Conservation (phyloP, 495 filamentous ascomycete genomes). For the Cladorrhinum samala region DNA sequence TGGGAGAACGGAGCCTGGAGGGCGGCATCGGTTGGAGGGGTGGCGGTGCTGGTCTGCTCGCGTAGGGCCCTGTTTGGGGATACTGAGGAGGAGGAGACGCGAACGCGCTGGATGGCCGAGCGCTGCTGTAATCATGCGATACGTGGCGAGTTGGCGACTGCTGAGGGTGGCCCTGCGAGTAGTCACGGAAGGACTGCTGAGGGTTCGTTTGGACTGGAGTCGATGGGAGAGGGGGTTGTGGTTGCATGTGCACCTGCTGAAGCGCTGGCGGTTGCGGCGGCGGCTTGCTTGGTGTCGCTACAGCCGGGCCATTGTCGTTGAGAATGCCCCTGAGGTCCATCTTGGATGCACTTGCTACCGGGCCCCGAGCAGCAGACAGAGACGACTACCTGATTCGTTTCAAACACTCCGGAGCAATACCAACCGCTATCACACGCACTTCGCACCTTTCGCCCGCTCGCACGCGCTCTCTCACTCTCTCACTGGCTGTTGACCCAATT, state of each 20-base stretch:
- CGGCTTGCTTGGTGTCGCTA: slow-evolving; percentile 22
- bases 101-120: slow-evolving; percentile 26
- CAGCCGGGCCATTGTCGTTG: slow-evolving; percentile 35
- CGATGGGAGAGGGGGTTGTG: slow-evolving; percentile 34
- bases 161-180: slow-evolving; percentile 29
- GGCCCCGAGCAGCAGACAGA: background rate
- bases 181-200: slow-evolving; percentile 43
- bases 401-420: background rate
- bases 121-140: slow-evolving; percentile 37
- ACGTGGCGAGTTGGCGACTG: slow-evolving; percentile 36
- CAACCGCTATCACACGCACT: background rate
- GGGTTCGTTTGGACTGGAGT: slow-evolving; percentile 41
- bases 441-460: background rate
- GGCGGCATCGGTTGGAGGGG: slow-evolving; percentile 43
- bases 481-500: background rate
- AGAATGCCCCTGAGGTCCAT: slow-evolving; percentile 56
- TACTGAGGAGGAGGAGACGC: slow-evolving; percentile 35
- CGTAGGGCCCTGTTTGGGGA: slow-evolving; percentile 31
- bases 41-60: slow-evolving; percentile 41
- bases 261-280: slow-evolving; percentile 20
- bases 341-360: slow-evolving; percentile 8
- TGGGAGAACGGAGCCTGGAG: slow-evolving; percentile 49
- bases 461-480: background rate
- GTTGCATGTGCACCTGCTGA: slow-evolving; percentile 14
- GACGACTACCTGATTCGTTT: background rate